phyloP scores from a whole-genome alignment of 495 filamentous ascomycete genomes.

The Penicillium odoratum region DNA sequence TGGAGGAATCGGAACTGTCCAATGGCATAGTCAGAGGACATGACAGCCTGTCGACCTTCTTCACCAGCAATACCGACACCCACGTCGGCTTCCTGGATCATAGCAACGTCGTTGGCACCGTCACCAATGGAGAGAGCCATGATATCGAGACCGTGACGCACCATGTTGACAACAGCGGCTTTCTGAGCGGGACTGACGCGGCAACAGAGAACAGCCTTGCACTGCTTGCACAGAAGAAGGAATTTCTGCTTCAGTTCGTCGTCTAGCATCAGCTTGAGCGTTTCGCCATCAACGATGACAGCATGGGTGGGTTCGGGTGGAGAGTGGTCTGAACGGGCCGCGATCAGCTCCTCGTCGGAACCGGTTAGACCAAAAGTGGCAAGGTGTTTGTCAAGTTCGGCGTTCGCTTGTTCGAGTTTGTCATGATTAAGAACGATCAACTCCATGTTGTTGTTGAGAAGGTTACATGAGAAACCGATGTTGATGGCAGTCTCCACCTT shows the following conservation, averaged over 20 bases:
- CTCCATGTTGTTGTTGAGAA: slow-evolving; percentile 97
- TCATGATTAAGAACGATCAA: slow-evolving; percentile 82
- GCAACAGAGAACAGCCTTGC: slow-evolving; percentile 95
- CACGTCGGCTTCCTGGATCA: slow-evolving; percentile 99
- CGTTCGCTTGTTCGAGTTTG: slow-evolving; percentile 54
- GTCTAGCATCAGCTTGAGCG: slow-evolving; percentile 84
- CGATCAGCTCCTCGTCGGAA: slow-evolving; percentile 80
- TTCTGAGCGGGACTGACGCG: slow-evolving; percentile 97
- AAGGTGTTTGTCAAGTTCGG: slow-evolving; percentile 72
- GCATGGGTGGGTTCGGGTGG: slow-evolving; percentile 87
- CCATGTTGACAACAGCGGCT: slow-evolving; percentile 94
- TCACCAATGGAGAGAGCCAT: slow-evolving; percentile 97
- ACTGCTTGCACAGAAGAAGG: slow-evolving; percentile 93
- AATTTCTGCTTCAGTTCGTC: slow-evolving; percentile 87
- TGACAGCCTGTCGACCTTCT: slow-evolving; percentile 95
- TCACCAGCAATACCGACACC: slow-evolving; percentile 98
- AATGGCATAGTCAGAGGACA: slow-evolving; percentile 99
- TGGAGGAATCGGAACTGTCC: slow-evolving; percentile 96
- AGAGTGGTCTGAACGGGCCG: slow-evolving; percentile 77
- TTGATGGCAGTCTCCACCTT: slow-evolving; percentile 99
- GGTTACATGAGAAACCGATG: slow-evolving; percentile 98
- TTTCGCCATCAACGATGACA: slow-evolving; percentile 96
- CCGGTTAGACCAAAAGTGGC: slow-evolving; percentile 76
- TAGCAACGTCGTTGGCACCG: slow-evolving; percentile 98
- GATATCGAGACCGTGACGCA: slow-evolving; percentile 90